phyloP scores from a whole-genome alignment of 2,329 filamentous ascomycete species.

The Scortechinia acanthostroma region DNA sequence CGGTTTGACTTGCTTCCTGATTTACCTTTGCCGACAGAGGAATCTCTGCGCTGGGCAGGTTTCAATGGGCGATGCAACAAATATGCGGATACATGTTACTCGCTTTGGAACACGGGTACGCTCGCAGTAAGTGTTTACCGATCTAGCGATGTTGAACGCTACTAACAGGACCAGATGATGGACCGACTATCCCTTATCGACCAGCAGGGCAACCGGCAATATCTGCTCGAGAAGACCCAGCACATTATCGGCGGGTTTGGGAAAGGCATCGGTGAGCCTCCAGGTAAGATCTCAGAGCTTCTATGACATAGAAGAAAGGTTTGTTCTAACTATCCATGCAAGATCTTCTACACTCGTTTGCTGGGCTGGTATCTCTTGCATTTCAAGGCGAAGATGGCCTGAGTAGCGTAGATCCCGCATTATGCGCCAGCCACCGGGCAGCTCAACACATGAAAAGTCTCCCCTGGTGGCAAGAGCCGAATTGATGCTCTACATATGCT shows the following conservation, averaged over 20 bases:
- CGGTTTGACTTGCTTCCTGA: background rate
- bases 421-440: background rate
- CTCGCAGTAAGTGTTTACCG: slow-evolving; percentile 36
- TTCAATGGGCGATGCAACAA: slow-evolving; percentile 92
- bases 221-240: slow-evolving; percentile 78
- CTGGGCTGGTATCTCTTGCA: background rate
- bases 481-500: too few species aligned
- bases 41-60: slow-evolving; percentile 45
- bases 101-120: slow-evolving; percentile 79
- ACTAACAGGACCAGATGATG: slow-evolving; percentile 38
- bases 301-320: too few species aligned
- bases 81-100: slow-evolving; percentile 87
- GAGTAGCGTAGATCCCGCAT: background rate
- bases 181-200: slow-evolving; percentile 50
- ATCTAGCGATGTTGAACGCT: slow-evolving; percentile 9
- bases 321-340: background rate
- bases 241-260: slow-evolving; percentile 78
- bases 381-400: background rate
- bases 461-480: background rate
- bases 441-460: background rate
- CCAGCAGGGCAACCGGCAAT: slow-evolving; percentile 56
- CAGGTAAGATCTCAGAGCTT: slow-evolving; percentile 32
- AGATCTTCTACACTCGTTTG: slow-evolving; percentile 1
- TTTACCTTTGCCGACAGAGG: slow-evolving; percentile 14
- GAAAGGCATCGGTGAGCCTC: slow-evolving; percentile 62